Conservation (phyloP, 208 protist genomes). For the Crithidia thermophila region DNA sequence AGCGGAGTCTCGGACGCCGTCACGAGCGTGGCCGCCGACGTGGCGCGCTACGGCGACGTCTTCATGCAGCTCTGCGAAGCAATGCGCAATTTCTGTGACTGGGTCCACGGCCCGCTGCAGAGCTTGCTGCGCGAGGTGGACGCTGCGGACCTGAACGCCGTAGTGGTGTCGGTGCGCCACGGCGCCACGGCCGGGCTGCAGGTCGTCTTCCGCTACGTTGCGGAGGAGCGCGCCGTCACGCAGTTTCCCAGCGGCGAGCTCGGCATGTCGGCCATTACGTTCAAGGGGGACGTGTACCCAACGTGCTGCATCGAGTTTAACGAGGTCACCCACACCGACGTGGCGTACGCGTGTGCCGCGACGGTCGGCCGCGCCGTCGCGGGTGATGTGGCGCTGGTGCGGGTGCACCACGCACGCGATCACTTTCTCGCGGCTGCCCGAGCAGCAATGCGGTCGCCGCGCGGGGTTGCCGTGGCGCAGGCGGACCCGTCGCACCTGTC, state of each 20-base stretch:
- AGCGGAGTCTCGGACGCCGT: not conserved
- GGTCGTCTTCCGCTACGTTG: slow-evolving; percentile 37
- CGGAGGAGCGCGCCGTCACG: slow-evolving; percentile 14
- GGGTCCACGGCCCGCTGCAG: slow-evolving; percentile 26
- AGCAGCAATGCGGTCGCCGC: slow-evolving; percentile 17
- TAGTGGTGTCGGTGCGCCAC: slow-evolving; percentile 30
- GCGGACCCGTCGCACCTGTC: not conserved
- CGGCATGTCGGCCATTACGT: slow-evolving; percentile 1
- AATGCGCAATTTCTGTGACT: slow-evolving; percentile 33
- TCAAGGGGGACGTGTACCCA: slow-evolving; percentile 24
- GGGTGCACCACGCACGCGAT: slow-evolving; percentile 67
- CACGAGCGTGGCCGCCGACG: slow-evolving; percentile 21
- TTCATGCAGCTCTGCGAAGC: slow-evolving; percentile 35
- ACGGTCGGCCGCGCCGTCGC: slow-evolving; percentile 47
- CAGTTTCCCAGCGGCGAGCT: slow-evolving; percentile 18
- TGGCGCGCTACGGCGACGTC: slow-evolving; percentile 20
- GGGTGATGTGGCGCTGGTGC: slow-evolving; percentile 63
- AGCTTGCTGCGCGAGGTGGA: slow-evolving; percentile 34
- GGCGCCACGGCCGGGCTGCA: slow-evolving; percentile 19
- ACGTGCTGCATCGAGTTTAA: slow-evolving; percentile 61
- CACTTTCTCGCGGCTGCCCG: slow-evolving; percentile 41
- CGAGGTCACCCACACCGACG: slow-evolving; percentile 43
- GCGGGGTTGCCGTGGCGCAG: not conserved
- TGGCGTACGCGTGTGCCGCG: slow-evolving; percentile 32
- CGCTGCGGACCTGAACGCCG: slow-evolving; percentile 34